These are phyloP conservation scores for Cyphellophora attinorum DNA, from an alignment of 2,329 filamentous ascomycete species.

Conservation along the genomic window DNA sequence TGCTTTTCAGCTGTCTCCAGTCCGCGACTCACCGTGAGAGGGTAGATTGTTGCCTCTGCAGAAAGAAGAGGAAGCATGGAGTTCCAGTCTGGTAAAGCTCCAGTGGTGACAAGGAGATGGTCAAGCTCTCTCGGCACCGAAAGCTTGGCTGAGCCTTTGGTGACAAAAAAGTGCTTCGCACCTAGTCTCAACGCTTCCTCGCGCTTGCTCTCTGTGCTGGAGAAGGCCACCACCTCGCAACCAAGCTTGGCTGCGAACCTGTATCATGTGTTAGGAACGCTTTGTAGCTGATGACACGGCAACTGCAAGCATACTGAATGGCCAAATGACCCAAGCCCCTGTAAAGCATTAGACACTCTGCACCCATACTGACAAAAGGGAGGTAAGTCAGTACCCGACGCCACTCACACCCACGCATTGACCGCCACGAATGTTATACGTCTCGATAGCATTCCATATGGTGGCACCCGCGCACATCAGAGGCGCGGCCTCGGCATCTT, in stretches of 20 bases:
- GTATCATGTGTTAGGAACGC: no score
- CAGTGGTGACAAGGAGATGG: constrained; percentile 29
- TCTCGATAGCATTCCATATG: constrained; percentile 21
- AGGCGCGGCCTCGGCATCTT: constrained; percentile 15
- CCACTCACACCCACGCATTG: constrained; percentile 57
- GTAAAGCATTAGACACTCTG: no score
- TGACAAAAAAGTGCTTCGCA: constrained; percentile 53
- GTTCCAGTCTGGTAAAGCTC: constrained; percentile 7
- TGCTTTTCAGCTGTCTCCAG: no score
- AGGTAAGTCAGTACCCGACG: no score
- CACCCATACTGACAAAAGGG: no score
- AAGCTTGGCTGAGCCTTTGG: constrained; percentile 31
- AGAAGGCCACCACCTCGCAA: constrained; percentile 52
- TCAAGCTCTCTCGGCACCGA: constrained; percentile 20
- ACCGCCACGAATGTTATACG: constrained; percentile 35
- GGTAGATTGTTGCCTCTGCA: constrained; percentile 25
- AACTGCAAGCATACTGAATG: constrained; percentile 61
- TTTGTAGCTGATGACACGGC: no score
- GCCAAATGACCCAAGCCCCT: constrained; percentile 66
- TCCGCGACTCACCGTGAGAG: constrained; percentile 22
- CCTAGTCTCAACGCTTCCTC: constrained; percentile 55
- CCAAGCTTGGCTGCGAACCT: constrained; percentile 68
- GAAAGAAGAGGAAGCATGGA: constrained; percentile 24
- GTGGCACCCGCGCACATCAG: constrained; percentile 28
- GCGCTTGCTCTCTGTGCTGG: constrained; percentile 55